Conservation (phyloP, 2,329 filamentous ascomycete species). For the Cercospora janseana region DNA sequence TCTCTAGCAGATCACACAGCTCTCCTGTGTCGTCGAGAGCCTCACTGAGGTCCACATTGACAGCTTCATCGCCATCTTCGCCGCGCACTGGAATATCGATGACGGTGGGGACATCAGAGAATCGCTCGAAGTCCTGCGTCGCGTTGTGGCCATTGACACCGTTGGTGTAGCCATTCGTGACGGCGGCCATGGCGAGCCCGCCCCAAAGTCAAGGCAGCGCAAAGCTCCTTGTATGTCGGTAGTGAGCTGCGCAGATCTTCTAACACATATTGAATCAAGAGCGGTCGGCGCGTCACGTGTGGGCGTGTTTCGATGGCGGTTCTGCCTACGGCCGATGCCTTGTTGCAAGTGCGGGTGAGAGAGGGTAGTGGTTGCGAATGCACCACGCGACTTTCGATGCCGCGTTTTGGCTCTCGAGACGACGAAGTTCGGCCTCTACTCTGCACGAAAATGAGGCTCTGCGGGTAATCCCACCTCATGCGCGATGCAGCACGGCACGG, state of each 20-base stretch:
- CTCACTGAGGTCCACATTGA: constrained; percentile 90
- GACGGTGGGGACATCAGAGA: constrained; percentile 60
- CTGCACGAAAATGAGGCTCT: constrained; percentile 6
- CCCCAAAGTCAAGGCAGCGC: constrained; percentile 9
- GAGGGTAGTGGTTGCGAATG: background rate
- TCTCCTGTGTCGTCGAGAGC: constrained; percentile 80
- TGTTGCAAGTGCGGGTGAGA: background rate
- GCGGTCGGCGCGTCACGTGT: background rate
- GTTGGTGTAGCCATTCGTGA: constrained; percentile 53
- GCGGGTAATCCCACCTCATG: background rate
- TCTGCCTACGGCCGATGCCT: background rate
- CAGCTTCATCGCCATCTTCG: constrained; percentile 65
- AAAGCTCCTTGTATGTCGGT: constrained; percentile 10
- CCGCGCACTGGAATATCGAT: constrained; percentile 64
- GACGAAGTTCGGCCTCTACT: background rate
- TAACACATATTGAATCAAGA: constrained; percentile 6
- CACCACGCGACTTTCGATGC: background rate
- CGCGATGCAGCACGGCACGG: no score
- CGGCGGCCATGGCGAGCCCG: constrained; percentile 49
- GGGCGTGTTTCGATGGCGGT: background rate
- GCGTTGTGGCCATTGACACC: constrained; percentile 49
- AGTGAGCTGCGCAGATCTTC: background rate
- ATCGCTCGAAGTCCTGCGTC: constrained; percentile 47
- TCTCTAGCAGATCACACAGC: constrained; percentile 92
- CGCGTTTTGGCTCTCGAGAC: constrained; percentile 3